Conservation (phyloP, 228 moss, liverwort and hornwort species). For the Sphagnum fallax region DNA sequence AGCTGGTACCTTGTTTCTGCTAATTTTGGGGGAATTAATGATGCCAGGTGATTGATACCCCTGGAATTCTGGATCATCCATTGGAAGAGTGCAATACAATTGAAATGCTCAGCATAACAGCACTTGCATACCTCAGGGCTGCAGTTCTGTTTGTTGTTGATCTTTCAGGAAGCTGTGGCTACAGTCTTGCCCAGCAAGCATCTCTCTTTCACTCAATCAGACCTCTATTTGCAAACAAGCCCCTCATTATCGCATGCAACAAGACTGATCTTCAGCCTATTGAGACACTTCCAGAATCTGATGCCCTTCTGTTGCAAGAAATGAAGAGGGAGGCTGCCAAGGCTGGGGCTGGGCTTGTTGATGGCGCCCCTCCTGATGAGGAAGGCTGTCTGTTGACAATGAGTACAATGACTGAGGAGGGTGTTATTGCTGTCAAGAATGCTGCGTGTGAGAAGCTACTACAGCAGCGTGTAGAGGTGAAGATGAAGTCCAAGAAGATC, state of each 20-base stretch:
- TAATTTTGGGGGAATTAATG: too few relatives aligned
- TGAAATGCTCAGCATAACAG: conserved; percentile 91
- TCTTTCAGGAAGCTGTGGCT: conserved; percentile 84
- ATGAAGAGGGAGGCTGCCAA: conserved; percentile 87
- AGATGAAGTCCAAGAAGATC: conserved; percentile 98
- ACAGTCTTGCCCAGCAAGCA: conserved; percentile 79
- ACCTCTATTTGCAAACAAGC: conserved; percentile 86
- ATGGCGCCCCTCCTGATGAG: conserved; percentile 63
- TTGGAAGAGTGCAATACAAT: conserved; percentile 89
- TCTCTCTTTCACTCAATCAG: conserved; percentile 84
- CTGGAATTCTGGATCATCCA: conserved; percentile 90
- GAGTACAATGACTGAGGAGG: conserved; percentile 96
- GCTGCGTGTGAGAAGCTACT: conserved; percentile 85
- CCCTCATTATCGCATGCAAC: conserved; percentile 90
- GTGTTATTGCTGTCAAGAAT: conserved; percentile 75
- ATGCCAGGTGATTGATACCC: conserved; percentile 78
- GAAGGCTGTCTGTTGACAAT: conserved; percentile 80
- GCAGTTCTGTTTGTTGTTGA: conserved; percentile 91
- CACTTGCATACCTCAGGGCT: conserved; percentile 73
- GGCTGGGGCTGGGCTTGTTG: conserved; percentile 67
- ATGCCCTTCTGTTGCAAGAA: conserved; percentile 57
- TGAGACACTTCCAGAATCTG: conserved; percentile 84
- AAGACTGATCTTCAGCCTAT: conserved; percentile 88
- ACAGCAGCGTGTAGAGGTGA: conserved; percentile 90
- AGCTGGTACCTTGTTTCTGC: too few relatives aligned